phyloP scores from a whole-genome alignment of 2,329 filamentous ascomycete genomes.

The Aspergillus flavus region DNA sequence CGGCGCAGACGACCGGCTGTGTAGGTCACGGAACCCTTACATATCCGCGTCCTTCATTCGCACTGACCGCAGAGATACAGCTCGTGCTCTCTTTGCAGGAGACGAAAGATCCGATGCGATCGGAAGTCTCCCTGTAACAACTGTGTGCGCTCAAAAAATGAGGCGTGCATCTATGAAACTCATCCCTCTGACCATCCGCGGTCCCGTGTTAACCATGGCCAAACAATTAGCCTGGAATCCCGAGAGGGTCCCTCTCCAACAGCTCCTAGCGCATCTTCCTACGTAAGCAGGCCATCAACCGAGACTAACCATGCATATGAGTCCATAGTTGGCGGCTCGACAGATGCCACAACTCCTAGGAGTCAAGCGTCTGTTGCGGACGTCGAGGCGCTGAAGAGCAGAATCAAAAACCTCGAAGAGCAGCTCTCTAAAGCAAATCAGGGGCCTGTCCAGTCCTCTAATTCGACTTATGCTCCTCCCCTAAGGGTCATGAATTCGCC shows the following conservation, averaged over 20 bases:
- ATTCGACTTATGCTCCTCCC: slow-evolving; percentile 26
- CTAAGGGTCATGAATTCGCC: slow-evolving; percentile 43
- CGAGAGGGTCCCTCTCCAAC: not conserved
- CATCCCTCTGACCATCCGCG: slow-evolving; percentile 12
- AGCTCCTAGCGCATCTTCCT: not conserved
- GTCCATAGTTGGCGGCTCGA: slow-evolving; percentile 14
- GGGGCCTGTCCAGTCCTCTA: slow-evolving; percentile 15
- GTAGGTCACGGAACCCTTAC: slow-evolving; percentile 35
- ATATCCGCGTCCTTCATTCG: not conserved
- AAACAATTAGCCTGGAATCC: not conserved
- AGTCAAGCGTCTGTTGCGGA: slow-evolving; percentile 32
- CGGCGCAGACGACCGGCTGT: slow-evolving; percentile 49
- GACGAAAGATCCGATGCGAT: slow-evolving; percentile 65
- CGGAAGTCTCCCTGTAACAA: slow-evolving; percentile 61
- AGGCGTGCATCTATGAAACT: slow-evolving; percentile 25
- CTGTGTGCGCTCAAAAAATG: slow-evolving; percentile 50
- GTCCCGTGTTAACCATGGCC: slow-evolving; percentile 6
- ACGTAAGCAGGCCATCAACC: slow-evolving; percentile 10
- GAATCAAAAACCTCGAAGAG: slow-evolving; percentile 50
- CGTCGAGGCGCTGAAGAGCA: slow-evolving; percentile 42
- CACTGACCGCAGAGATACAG: slow-evolving; percentile 33
- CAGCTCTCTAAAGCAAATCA: slow-evolving; percentile 37
- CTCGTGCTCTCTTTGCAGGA: slow-evolving; percentile 61
- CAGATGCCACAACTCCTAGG: slow-evolving; percentile 24
- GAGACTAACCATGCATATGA: slow-evolving; percentile 12